Base-by-base conservation (phyloP, 2,329 filamentous ascomycete genomes). In the Microsporum audouinii region DNA sequence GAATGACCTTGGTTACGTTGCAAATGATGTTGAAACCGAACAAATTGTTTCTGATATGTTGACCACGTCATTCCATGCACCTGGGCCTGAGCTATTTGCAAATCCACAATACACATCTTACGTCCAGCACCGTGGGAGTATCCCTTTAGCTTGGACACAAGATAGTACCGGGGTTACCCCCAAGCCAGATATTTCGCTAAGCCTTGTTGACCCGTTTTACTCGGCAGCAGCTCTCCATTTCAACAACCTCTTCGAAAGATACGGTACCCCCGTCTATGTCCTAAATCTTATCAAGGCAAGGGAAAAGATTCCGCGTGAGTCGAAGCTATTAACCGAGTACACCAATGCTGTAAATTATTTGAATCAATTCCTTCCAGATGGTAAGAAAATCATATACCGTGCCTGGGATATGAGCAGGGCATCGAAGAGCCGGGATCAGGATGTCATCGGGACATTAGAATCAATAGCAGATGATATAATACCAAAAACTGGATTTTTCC, bases 331-430 rank as follows among this genome's bases (percentile, higher is more conserved):
- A 0, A 81, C 86, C 39, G 92, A 96, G 71, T 97, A 91, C 71
- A 91, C 90, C 2, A 84, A 88, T 66, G 90, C 91, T 3, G 87
- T 97, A 64, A 83, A 86, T 47, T 99, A 99, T 68, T 84, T 99
- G 56, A 99, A 97, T 66, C 92, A 97, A 70, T 96, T 95, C 62
- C 78, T 99, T 1, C 92, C 94, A 0, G 76, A 80, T 1, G 86
- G 86, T 61, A 89, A 91, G 70, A 90, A 89, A 71, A 95, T 99
- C 58, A 84, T 92, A 7, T 92, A 99, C 72, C 90, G 94, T 68
- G 91, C 92, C 2, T 99, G 94, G 85, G 94, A 99, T 71, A 99
- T 99, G 94, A 96, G 91, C 64, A 83, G 94, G 62, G 92, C 94
- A 3, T 90, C 92, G 17, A 99, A 99, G 75, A 86, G 87, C 67